Percentiles rank a stretch among this genome's conserved stretches.
Conservation (phyloP, 495 filamentous ascomycete species). For the Entonaema liquescens region DNA sequence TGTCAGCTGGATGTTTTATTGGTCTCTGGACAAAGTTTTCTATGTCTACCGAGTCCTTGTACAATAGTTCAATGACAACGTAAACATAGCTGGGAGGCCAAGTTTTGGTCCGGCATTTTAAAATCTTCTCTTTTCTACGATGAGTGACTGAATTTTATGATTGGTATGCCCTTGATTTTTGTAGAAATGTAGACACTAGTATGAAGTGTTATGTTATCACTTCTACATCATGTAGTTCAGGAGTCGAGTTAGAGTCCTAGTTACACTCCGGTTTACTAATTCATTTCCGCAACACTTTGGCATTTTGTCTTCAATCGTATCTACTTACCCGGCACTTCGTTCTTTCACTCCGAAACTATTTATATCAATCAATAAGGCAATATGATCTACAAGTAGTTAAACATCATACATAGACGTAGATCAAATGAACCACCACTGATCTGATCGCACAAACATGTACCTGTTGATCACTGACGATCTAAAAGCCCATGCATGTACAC, state of each 20-base stretch:
- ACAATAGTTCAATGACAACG: constrained; percentile 44
- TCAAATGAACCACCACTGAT: constrained; percentile 23
- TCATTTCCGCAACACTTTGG: too few relatives aligned
- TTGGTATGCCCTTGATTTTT: neutral
- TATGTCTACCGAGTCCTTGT: constrained; percentile 40
- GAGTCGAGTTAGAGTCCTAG: neutral
- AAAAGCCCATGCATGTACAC: neutral
- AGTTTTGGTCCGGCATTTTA: constrained; percentile 52
- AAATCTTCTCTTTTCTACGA: neutral
- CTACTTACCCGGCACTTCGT: too few relatives aligned
- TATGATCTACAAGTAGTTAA: neutral
- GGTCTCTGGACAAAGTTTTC: constrained; percentile 43
- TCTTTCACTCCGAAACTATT: too few relatives aligned
- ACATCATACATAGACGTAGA: constrained; percentile 9
- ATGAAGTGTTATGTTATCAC: too few relatives aligned
- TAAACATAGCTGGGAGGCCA: constrained; percentile 50
- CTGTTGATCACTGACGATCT: constrained; percentile 27
- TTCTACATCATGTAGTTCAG: too few relatives aligned
- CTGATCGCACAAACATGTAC: constrained; percentile 16
- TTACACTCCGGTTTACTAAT: too few relatives aligned
- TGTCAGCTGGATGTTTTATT: constrained; percentile 53
- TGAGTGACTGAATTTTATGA: neutral
- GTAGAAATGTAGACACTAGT: too few relatives aligned
- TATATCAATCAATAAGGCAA: neutral
- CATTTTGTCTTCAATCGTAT: too few relatives aligned